Conservation (phyloP, 345 rosid species). For the Citrus unshiu region DNA sequence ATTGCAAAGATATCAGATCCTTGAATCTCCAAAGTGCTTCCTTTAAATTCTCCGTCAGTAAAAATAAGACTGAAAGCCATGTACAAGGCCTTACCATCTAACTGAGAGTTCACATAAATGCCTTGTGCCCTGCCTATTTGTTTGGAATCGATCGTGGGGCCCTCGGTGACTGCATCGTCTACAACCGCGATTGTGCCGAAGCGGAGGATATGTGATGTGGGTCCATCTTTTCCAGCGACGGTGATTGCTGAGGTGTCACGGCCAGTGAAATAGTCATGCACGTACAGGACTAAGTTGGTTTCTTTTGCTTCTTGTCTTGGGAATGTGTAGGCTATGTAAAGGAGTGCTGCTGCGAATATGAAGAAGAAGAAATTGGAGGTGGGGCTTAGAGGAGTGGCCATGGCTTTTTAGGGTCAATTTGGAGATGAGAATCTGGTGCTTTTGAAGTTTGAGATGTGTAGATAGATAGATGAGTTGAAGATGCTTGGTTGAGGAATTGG, state of each 20-base stretch:
- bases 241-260: slow-evolving; percentile 25
- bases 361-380: slow-evolving; percentile 28
- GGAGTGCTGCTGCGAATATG: slow-evolving; percentile 15
- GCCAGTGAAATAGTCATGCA: slow-evolving; percentile 39
- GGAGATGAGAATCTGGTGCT: not conserved
- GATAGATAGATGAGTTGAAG: slow-evolving; percentile 1
- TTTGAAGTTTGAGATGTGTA: not conserved
- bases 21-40: slow-evolving; percentile 42
- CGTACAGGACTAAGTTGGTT: slow-evolving; percentile 35
- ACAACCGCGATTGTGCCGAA: slow-evolving; percentile 39
- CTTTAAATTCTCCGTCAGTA: slow-evolving; percentile 33
- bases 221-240: slow-evolving; percentile 27
- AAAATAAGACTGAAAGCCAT: slow-evolving; percentile 38
- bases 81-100: slow-evolving; percentile 40
- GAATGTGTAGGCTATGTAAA: slow-evolving; percentile 29
- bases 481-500: slow-evolving; percentile 8
- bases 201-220: slow-evolving; percentile 25
- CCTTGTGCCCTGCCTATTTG: slow-evolving; percentile 47
- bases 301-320: slow-evolving; percentile 21
- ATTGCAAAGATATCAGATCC: slow-evolving; percentile 36
- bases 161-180: slow-evolving; percentile 42
- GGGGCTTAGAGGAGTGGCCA: slow-evolving; percentile 24
- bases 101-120: slow-evolving; percentile 37
- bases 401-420: not conserved
- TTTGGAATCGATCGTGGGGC: slow-evolving; percentile 35